Evolutionary conservation across 768 basidiomycete species (phyloP).

Genomic region (Mrakia blollopis): DNA sequence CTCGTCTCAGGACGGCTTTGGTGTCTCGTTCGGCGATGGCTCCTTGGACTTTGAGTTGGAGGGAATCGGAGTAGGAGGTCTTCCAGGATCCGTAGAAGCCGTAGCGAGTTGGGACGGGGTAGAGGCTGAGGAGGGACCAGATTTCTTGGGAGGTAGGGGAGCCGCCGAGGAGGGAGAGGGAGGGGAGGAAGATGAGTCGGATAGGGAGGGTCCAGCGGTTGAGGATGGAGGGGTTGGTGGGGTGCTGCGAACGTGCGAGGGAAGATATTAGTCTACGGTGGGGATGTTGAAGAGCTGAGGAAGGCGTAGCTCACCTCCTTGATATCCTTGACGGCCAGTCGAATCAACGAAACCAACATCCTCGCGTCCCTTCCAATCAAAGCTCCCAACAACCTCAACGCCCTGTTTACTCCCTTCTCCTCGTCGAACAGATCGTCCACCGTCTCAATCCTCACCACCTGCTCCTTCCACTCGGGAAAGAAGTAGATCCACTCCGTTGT

Average conservation of each 20-base stretch:
- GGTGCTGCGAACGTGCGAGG: not conserved
- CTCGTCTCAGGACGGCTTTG: slow-evolving; percentile 79
- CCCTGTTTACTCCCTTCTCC: slow-evolving; percentile 63
- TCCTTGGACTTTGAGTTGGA: slow-evolving; percentile 53
- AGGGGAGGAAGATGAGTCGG: slow-evolving; percentile 76
- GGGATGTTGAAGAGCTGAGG: not conserved
- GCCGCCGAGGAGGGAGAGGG: slow-evolving; percentile 73
- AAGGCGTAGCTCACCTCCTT: slow-evolving; percentile 24
- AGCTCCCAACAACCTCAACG: slow-evolving; percentile 72
- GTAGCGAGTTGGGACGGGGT: slow-evolving; percentile 76
- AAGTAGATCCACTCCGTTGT: slow-evolving; percentile 81
- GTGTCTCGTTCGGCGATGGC: slow-evolving; percentile 82
- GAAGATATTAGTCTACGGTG: slow-evolving; percentile 43
- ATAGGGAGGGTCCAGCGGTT: slow-evolving; percentile 70
- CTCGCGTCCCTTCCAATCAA: slow-evolving; percentile 72
- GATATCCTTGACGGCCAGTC: slow-evolving; percentile 59
- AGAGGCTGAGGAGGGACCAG: slow-evolving; percentile 80
- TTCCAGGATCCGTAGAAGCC: slow-evolving; percentile 95
- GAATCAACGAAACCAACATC: slow-evolving; percentile 71
- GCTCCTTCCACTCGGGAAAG: slow-evolving; percentile 74
- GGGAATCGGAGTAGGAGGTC: slow-evolving; percentile 34
- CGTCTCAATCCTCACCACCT: slow-evolving; percentile 60
- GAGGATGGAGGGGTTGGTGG: slow-evolving; percentile 34
- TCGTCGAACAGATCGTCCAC: slow-evolving; percentile 59
- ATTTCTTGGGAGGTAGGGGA: slow-evolving; percentile 87